Base-by-base conservation (phyloP, 495 filamentous ascomycete genomes). In the Penicillium diatomitis region DNA sequence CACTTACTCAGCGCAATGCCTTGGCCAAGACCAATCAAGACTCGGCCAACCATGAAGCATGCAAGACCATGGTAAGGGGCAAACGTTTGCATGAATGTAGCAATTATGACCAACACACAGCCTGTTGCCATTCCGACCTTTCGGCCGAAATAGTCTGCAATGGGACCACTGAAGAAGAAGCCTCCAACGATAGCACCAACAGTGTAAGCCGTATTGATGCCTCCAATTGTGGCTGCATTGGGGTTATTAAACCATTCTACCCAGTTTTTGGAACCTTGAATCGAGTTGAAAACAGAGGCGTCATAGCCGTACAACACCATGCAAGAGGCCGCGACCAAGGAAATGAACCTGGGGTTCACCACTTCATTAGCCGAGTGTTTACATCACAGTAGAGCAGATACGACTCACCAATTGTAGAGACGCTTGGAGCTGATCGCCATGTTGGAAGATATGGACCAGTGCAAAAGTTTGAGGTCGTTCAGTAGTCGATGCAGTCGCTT, bases 241-340 rank as follows among this genome's bases (percentile, higher is more conserved):
- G 75, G 71, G 29, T 80, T 47, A 48, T 78, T 67, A 61, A 84
- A 83, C 58, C 69, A 83, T 10, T 69, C 71, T 5, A 75, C 61
- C 80, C 80, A 83, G 53, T 81, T 76, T 6, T 71, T 58, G 6
- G 75, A 79, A 29, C 73, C 76, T 54, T 81, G 79, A 12, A 82
- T 75, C 27, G 79, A 78, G 58, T 83, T 83, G 69, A 73, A 84
- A 7, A 83, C 79, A 1, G 79, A 81, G 29, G 79, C 79, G 71
- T 84, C 80, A 51, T 82, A 84, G 8, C 81, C 80, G 55, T 82
- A 84, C 10, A 84, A 65, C 10, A 82, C 78, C 81, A 84, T 84
- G 57, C 79, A 83, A 62, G 78, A 70, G 55, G 80, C 79, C 32
- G 79, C 79, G 43, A 83, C 75, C 30, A 78, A 63, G 40, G 80